Evolutionary conservation across 2,329 filamentous ascomycete species (phyloP).

Genomic region (Aspergillus niger): DNA sequence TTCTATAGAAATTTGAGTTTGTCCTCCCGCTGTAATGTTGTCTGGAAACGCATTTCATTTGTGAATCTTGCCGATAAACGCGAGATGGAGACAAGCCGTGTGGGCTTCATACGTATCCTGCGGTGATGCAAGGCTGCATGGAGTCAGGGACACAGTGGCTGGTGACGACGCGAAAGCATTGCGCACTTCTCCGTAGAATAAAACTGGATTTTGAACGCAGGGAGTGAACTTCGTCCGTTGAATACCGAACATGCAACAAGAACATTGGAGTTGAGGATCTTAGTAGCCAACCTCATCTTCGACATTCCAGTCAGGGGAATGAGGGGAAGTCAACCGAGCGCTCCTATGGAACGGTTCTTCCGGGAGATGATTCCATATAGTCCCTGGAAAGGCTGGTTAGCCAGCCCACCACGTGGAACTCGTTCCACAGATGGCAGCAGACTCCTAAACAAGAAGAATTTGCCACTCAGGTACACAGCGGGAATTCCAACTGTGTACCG

Average conservation of each 20-base stretch:
- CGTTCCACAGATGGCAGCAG: background rate
- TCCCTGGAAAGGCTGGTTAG: background rate
- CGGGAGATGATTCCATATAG: background rate
- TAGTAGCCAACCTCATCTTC: background rate
- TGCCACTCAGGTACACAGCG: background rate
- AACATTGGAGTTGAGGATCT: background rate
- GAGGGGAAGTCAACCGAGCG: background rate
- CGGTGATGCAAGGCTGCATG: background rate
- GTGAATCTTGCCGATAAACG: conserved; percentile 2
- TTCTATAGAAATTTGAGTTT: conserved; percentile 6
- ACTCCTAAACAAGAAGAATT: background rate
- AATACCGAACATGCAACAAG: background rate
- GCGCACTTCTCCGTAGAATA: background rate
- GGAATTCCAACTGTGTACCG: background rate
- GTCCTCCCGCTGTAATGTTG: background rate
- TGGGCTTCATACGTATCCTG: background rate
- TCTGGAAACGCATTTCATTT: background rate
- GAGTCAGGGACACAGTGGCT: background rate
- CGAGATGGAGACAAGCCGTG: background rate
- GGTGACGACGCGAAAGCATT: background rate
- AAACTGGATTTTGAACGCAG: background rate
- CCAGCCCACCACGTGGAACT: background rate
- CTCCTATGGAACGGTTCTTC: background rate
- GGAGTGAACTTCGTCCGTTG: background rate
- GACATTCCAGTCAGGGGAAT: background rate